Evolutionary conservation across 768 basidiomycete species (phyloP).

Genomic region (Pleurotus platypus): DNA sequence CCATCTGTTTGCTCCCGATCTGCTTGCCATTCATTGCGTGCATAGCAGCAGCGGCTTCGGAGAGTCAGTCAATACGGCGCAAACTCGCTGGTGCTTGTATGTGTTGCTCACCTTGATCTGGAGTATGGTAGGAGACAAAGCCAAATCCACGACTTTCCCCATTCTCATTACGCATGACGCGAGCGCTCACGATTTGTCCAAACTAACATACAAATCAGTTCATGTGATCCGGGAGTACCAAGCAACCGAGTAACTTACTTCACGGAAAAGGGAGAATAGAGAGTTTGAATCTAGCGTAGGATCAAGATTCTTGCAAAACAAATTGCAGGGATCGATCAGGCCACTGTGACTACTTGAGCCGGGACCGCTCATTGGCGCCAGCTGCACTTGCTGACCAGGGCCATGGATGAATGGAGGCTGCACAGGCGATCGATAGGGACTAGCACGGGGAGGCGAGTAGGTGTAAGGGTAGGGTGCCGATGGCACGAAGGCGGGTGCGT

Average conservation of each 20-base stretch:
- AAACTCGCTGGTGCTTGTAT: background rate
- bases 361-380: constrained; percentile 69
- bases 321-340: constrained; percentile 85
- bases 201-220: constrained; percentile 44
- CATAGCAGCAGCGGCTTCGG: constrained; percentile 66
- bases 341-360: constrained; percentile 85
- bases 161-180: constrained; percentile 85
- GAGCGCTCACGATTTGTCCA: constrained; percentile 88
- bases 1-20: constrained; percentile 72
- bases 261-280: constrained; percentile 78
- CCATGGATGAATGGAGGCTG: constrained; percentile 71
- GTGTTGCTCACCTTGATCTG: constrained; percentile 63
- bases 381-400: constrained; percentile 87
- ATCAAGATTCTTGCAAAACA: constrained; percentile 92
- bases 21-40: constrained; percentile 76
- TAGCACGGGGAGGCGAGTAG: constrained; percentile 69
- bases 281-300: constrained; percentile 82
- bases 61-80: constrained; percentile 7
- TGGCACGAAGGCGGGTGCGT: constrained; percentile 76
- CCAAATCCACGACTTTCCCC: constrained; percentile 87
- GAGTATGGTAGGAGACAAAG: constrained; percentile 83
- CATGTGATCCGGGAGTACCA: constrained; percentile 17
- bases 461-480: constrained; percentile 64
- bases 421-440: constrained; percentile 44
- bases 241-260: constrained; percentile 33